Conservation (phyloP, 495 filamentous ascomycete genomes). For the Daldinia bambusicola region DNA sequence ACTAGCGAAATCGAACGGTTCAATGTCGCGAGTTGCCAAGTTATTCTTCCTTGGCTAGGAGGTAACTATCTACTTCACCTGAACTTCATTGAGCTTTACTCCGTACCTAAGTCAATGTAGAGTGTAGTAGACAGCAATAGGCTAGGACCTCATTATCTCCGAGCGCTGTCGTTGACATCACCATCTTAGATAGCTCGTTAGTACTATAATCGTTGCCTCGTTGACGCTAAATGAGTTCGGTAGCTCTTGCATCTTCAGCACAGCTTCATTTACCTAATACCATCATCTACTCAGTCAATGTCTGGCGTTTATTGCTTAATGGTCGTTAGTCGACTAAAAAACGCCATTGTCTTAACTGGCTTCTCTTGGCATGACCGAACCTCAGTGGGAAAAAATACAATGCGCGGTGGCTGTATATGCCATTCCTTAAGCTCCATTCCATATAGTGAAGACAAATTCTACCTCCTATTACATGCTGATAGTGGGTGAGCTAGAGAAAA, state of each 20-base stretch:
- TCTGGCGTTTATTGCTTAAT: slow-evolving; percentile 43
- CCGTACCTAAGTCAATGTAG: no score
- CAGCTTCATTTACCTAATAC: slow-evolving; percentile 6
- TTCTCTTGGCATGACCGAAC: slow-evolving; percentile 36
- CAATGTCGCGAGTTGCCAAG: slow-evolving; percentile 6
- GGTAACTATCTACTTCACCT: no score
- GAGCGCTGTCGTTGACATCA: slow-evolving; percentile 3
- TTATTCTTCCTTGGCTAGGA: not conserved
- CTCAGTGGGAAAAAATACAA: slow-evolving; percentile 34
- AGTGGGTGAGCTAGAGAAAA: slow-evolving; percentile 13
- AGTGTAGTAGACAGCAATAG: not conserved
- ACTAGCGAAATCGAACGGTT: slow-evolving; percentile 13
- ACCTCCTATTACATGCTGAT: slow-evolving; percentile 4
- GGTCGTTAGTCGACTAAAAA: slow-evolving; percentile 21
- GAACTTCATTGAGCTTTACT: slow-evolving; percentile 14
- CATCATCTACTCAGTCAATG: slow-evolving; percentile 30
- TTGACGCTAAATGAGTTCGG: slow-evolving; percentile 11
- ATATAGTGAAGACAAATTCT: slow-evolving; percentile 24
- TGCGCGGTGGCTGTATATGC: slow-evolving; percentile 37
- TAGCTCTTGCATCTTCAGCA: slow-evolving; percentile 1
- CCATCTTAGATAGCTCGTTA: slow-evolving; percentile 5
- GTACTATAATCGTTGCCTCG: no score
- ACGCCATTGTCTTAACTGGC: slow-evolving; percentile 32
- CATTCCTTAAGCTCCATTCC: slow-evolving; percentile 41
- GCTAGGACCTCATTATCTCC: not conserved